A percentile compares a stretch with the other conserved stretches of the same genome.
phyloP scores from a whole-genome alignment of 2,329 filamentous ascomycete species.

The Aspergillus tamarii region DNA sequence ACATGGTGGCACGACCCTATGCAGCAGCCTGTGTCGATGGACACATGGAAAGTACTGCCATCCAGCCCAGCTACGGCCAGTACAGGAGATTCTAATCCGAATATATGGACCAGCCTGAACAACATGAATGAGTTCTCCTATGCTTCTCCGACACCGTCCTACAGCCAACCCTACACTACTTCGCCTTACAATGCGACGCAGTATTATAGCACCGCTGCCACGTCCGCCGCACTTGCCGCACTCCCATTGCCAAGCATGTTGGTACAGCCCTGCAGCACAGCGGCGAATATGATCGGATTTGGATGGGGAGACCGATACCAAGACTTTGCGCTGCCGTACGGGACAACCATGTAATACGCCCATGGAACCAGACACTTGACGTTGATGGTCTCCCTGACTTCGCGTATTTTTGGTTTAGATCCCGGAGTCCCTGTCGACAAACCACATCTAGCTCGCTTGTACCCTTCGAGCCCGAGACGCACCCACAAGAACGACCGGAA shows the following conservation, averaged over 20 bases:
- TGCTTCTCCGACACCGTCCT: constrained; percentile 77
- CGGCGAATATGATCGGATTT: constrained; percentile 74
- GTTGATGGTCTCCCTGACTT: constrained; percentile 32
- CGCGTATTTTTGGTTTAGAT: constrained; percentile 29
- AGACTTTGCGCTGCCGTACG: constrained; percentile 73
- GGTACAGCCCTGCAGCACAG: constrained; percentile 79
- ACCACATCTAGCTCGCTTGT: constrained; percentile 18
- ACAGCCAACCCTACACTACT: constrained; percentile 75
- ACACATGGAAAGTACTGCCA: constrained; percentile 87
- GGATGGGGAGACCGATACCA: constrained; percentile 80
- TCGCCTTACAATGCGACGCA: constrained; percentile 62
- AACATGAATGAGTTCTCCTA: constrained; percentile 72
- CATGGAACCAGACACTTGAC: constrained; percentile 37
- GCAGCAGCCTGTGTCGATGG: constrained; percentile 70
- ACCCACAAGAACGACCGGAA: constrained; percentile 38
- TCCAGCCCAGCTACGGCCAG: constrained; percentile 79
- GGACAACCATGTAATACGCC: constrained; percentile 70
- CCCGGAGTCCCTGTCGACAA: constrained; percentile 22
- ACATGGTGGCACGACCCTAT: constrained; percentile 81
- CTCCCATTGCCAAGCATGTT: constrained; percentile 87
- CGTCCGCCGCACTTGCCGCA: constrained; percentile 72
- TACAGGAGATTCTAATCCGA: constrained; percentile 71
- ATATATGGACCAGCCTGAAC: constrained; percentile 76
- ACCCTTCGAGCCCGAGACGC: constrained; percentile 47
- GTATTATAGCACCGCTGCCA: constrained; percentile 80